Percentiles rank a stretch among this genome's conserved stretches.
Evolutionary conservation across 768 basidiomycete species (phyloP).

Genomic region (Thelephora ganbajun): DNA sequence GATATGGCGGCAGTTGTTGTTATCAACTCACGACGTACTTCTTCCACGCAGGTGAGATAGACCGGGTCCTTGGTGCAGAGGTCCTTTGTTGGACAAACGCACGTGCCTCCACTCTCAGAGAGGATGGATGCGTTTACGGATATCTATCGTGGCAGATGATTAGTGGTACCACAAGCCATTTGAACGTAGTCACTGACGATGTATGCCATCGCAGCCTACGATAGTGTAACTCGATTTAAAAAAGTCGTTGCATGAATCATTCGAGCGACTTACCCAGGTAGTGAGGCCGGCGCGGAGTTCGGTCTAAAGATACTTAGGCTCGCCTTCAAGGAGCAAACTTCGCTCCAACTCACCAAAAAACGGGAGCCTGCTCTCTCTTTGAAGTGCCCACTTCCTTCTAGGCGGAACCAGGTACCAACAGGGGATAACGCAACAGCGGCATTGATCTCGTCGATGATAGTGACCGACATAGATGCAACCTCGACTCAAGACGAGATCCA

Average conservation of each 20-base stretch:
- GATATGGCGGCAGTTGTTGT: slow-evolving; percentile 71
- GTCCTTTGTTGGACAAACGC: slow-evolving; percentile 53
- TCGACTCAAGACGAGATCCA: too few relatives aligned
- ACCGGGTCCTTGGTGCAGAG: slow-evolving; percentile 34
- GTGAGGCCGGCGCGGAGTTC: slow-evolving; percentile 70
- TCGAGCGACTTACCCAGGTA: slow-evolving; percentile 50
- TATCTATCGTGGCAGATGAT: slow-evolving; percentile 30
- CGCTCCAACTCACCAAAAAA: slow-evolving; percentile 14
- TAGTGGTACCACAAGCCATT: slow-evolving; percentile 1
- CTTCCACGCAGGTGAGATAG: slow-evolving; percentile 42
- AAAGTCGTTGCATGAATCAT: not conserved
- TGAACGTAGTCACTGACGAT: slow-evolving; percentile 32
- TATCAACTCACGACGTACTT: slow-evolving; percentile 64
- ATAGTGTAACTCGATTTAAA: slow-evolving; percentile 1
- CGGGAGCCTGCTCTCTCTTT: slow-evolving; percentile 20
- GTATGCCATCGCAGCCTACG: slow-evolving; percentile 71
- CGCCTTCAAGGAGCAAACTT: too few relatives aligned
- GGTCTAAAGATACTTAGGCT: slow-evolving; percentile 28
- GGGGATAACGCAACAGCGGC: slow-evolving; percentile 17
- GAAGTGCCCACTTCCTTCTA: slow-evolving; percentile 20
- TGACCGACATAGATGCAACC: not conserved
- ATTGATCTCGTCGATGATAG: not conserved
- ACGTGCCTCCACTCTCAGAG: slow-evolving; percentile 66
- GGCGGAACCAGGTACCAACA: slow-evolving; percentile 19
- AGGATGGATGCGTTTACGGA: slow-evolving; percentile 79